phyloP scores from a whole-genome alignment of 257 asterid species.

The Gentiana dahurica region DNA sequence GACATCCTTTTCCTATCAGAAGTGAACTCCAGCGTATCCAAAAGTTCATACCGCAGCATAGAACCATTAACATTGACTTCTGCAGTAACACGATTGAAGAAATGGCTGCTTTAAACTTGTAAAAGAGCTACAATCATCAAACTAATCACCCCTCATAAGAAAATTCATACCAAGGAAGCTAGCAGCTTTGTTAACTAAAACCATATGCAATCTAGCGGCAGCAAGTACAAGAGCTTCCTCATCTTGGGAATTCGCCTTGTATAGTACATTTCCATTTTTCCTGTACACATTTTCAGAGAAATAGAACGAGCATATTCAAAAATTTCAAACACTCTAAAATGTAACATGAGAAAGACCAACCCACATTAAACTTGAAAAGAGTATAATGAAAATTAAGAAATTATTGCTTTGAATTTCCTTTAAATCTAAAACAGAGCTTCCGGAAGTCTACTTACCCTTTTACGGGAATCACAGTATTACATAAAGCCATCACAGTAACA shows the following conservation, averaged over 20 bases:
- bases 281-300: constrained; percentile 26
- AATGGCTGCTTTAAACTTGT: constrained; percentile 4
- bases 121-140: neutral
- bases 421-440: constrained; percentile 7
- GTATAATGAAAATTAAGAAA: no score
- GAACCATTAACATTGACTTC: constrained; percentile 69
- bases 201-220: constrained; percentile 83
- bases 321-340: no score
- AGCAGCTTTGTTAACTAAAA: constrained; percentile 53
- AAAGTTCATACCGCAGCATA: constrained; percentile 61
- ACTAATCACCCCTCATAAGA: neutral
- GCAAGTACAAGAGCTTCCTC: constrained; percentile 99
- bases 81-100: constrained; percentile 33
- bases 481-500: constrained; percentile 83
- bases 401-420: no score
- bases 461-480: constrained; percentile 92
- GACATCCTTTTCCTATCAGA: constrained; percentile 98
- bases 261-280: constrained; percentile 57
- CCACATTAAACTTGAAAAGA: no score
- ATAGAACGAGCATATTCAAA: constrained; percentile 3
- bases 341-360: no score
- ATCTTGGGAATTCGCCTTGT: constrained; percentile 97
- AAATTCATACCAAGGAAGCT: constrained; percentile 58
- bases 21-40: constrained; percentile 89
- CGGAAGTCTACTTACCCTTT: constrained; percentile 43